phyloP scores from a whole-genome alignment of 202 grass and related monocot genomes.

The Cymbopogon flexuosus region DNA sequence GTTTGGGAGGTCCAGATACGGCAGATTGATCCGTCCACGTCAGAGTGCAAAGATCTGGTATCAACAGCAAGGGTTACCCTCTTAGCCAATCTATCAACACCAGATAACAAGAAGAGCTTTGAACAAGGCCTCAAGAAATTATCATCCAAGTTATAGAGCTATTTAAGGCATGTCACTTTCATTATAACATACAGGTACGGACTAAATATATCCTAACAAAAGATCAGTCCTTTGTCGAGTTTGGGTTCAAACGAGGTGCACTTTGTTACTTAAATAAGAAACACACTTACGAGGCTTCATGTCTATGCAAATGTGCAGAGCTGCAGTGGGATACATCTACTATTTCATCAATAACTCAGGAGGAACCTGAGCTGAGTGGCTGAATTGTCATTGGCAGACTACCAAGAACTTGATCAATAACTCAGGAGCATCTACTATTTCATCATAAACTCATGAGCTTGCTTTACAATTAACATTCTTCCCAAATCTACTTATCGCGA shows the following conservation, averaged over 20 bases:
- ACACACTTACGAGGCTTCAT: not conserved
- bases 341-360: not conserved
- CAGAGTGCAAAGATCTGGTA: too few relatives aligned
- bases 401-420: constrained; percentile 5
- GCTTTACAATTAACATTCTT: not conserved
- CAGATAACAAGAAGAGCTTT: too few relatives aligned
- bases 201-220: not conserved
- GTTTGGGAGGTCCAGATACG: constrained; percentile 40
- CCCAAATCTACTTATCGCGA: constrained; percentile 29
- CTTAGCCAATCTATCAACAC: too few relatives aligned
- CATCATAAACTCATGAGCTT: too few relatives aligned
- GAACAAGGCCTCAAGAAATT: too few relatives aligned
- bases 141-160: too few relatives aligned
- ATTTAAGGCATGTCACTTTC: not conserved
- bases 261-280: not conserved
- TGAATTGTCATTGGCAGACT: not conserved
- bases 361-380: not conserved
- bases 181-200: not conserved
- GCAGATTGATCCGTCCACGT: too few relatives aligned
- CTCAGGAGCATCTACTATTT: too few relatives aligned
- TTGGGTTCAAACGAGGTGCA: not conserved
- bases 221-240: not conserved
- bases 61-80: too few relatives aligned
- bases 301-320: not conserved
- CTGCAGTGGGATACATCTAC: not conserved